Conservation (phyloP, 2,329 filamentous ascomycete species). For the Hypoxylon sp. region DNA sequence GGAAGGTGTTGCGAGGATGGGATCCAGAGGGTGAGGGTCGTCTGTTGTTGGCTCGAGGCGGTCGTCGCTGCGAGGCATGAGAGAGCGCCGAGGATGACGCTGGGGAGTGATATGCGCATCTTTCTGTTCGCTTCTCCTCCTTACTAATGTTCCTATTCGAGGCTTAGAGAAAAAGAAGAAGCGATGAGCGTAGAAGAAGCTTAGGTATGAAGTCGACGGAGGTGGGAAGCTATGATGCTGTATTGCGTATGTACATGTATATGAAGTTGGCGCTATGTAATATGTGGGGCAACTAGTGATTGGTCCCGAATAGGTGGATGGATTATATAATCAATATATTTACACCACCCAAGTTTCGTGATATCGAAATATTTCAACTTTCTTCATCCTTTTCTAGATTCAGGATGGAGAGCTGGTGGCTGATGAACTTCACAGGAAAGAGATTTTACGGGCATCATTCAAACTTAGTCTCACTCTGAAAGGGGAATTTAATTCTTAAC, state of each 20-base stretch:
- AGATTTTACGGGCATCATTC: too few relatives aligned
- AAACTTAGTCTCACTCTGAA: background rate
- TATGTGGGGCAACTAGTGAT: constrained; percentile 24
- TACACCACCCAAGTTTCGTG: background rate
- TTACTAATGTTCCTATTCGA: background rate
- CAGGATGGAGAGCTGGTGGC: background rate
- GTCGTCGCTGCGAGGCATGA: constrained; percentile 52
- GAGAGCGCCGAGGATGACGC: constrained; percentile 57
- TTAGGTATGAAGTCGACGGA: background rate
- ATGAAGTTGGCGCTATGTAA: constrained; percentile 13
- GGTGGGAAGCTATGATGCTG: constrained; percentile 24
- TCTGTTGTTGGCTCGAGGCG: constrained; percentile 48
- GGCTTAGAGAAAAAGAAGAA: constrained; percentile 2
- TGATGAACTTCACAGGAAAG: background rate
- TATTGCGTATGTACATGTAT: constrained; percentile 4
- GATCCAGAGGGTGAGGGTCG: constrained; percentile 64
- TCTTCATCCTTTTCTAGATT: background rate
- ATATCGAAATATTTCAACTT: background rate
- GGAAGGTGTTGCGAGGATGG: constrained; percentile 58
- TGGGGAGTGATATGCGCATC: constrained; percentile 57
- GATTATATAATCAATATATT: constrained; percentile 8
- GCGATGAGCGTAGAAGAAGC: background rate
- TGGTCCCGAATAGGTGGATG: background rate
- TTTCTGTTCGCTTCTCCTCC: background rate
- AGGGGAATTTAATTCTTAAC: constrained; percentile 2